Evolutionary conservation across 805 yeast genomes (phyloP), one percentile per base, ranked within the genome.

Genomic region (Blastobotrys mokoenaii): DNA sequence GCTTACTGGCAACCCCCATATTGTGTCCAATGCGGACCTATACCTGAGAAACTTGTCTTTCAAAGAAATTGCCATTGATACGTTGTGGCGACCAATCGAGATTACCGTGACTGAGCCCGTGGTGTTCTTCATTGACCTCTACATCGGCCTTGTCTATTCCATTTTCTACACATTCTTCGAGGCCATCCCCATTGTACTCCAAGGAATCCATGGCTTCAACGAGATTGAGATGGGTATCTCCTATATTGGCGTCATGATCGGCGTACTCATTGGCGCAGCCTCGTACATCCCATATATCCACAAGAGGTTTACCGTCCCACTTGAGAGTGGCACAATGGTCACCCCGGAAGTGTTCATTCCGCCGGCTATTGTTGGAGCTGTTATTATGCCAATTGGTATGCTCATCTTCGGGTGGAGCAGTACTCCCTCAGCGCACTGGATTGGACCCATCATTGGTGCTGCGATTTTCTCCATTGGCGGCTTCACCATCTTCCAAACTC

Each of bases 111-210:
- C 58, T 38, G 82, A 77, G 56, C 82, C 81, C 1, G 72, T 72
- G 27, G 73, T 76, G 20, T 47, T 77, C 30, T 63, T 74, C 37
- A 67, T 75, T 45, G 69, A 76, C 55, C 29, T 69, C 18, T 75
- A 74, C 57, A 63, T 70, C 50, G 77, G 77, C 0, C 49, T 76
- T 41, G 61, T 69, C 11, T 77, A 77, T 54, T 72, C 78, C 38
- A 60, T 71, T 30, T 49, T 72, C 47, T 77, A 76, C 55, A 53
- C 72, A 12, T 77, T 76, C 68, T 74, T 76, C 54, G 82, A 77
- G 57, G 76, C 76, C 10, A 74, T 74, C 57, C 82, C 83, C 7
- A 65, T 76, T 37, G 74, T 73, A 1, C 77, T 71, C 45, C 39
- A 48, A 3, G 71, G 66, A 2, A 54, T 63, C 16, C 64, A 73